Conservation (phyloP, 805 yeast genomes). For the Henningerozyma blattae region DNA sequence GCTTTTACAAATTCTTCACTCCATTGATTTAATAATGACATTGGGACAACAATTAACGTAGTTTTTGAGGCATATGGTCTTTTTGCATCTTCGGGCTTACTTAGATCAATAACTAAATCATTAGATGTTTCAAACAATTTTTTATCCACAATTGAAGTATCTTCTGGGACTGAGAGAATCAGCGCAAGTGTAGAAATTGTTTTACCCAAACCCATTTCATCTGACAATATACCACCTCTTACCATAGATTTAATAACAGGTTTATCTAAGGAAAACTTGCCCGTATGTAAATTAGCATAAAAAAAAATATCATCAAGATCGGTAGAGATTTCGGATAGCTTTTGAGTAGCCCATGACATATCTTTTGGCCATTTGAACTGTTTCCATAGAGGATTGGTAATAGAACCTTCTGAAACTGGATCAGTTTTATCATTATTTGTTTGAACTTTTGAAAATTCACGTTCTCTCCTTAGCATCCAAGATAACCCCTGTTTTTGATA, state of each 20-base stretch:
- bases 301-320: conserved; percentile 27
- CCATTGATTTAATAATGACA: conserved; percentile 90
- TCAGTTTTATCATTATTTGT: conserved; percentile 1
- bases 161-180: conserved; percentile 52
- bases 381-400: conserved; percentile 80
- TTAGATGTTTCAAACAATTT: conserved; percentile 2
- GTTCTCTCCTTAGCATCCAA: conserved; percentile 82
- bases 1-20: conserved; percentile 61
- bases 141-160: conserved; percentile 18
- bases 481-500: conserved; percentile 80
- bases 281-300: conserved; percentile 69
- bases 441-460: conserved; percentile 32
- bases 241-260: conserved; percentile 53
- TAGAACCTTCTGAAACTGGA: conserved; percentile 31
- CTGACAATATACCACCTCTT: conserved; percentile 84
- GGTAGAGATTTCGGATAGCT: neutral
- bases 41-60: conserved; percentile 76
- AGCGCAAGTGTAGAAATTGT: conserved; percentile 75
- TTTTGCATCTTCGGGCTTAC: conserved; percentile 1
- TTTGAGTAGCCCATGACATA: conserved; percentile 26
- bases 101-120: neutral
- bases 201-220: conserved; percentile 95
- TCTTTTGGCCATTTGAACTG: conserved; percentile 63
- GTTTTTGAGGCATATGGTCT: conserved; percentile 51
- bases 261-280: conserved; percentile 57